Base-by-base conservation (phyloP, 768 basidiomycete species). In the Pleurotus tuoliensis region DNA sequence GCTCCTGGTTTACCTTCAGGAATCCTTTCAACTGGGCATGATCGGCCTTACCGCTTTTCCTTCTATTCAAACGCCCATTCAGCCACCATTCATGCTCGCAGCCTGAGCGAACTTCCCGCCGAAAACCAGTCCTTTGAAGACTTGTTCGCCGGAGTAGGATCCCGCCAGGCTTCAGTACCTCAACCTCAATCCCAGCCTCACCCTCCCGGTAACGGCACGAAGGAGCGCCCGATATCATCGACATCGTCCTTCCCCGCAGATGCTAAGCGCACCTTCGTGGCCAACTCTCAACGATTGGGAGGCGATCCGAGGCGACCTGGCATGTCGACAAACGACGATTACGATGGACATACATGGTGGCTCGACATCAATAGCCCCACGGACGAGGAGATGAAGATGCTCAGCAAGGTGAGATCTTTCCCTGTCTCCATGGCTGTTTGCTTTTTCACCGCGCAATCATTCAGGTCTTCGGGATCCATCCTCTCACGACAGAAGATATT, bases 401-500 rank as follows among this genome's bases (percentile, higher is more conserved):
- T 99, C 12, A 91, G 90, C 74, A 92, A 94, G 81, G 95, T 90
- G 64, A 39, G 75, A 44, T 2, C 18, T 9, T 65, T 22, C 41
- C 24, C 5, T 20, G 18, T 47, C 41, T 49, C 13, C 9, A 27
- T 46, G n/a, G 52, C 54, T 18, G 30, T 40, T 43, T n/a, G 13
- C n/a, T 18, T 30, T 13, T 49, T 60, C 50, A 55, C 22, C 25
- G 45, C 41, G 34, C 58, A 58, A 22, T 47, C 0, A 18, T 30
- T 11, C 59, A 97, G 95, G 94, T 96, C 8, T 99, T 98, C 71
- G 83, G 82, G 16, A 97, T 99, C 65, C 97, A 99, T 74, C 97
- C 97, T 3, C 80, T 99, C 61, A 99, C 97, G 4, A 96, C 96
- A 16, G 97, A 99, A 77, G 97, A 99, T 77, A 98, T 99, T 67